phyloP scores from a whole-genome alignment of 1,139 yeast species.

The Blastobotrys buckinghamii region DNA sequence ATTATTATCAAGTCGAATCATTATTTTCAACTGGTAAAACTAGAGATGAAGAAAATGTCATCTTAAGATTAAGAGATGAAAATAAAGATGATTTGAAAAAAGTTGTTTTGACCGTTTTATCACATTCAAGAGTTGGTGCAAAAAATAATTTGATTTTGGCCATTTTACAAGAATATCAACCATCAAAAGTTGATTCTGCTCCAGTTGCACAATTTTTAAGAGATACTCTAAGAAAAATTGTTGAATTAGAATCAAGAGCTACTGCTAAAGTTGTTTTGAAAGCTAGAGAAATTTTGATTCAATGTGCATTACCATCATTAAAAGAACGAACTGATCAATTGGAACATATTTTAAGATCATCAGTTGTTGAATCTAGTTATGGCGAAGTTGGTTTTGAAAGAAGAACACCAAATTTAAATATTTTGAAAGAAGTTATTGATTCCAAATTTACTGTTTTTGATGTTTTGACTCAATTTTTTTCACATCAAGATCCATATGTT shows the following conservation, averaged over 20 bases:
- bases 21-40: conserved; percentile 64
- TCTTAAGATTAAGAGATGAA: conserved; percentile 80
- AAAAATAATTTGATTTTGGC: conserved; percentile 88
- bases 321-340: conserved; percentile 95
- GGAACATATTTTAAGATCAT: conserved; percentile 88
- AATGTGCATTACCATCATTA: conserved; percentile 92
- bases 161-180: conserved; percentile 66
- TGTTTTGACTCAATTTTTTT: conserved; percentile 86
- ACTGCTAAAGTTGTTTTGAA: conserved; percentile 93
- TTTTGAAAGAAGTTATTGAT: conserved; percentile 87
- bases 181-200: conserved; percentile 52
- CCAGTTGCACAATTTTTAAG: conserved; percentile 65
- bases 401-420: conserved; percentile 73
- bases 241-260: conserved; percentile 81
- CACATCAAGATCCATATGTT: conserved; percentile 78
- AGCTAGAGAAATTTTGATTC: conserved; percentile 93
- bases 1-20: conserved; percentile 71
- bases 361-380: conserved; percentile 78
- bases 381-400: conserved; percentile 74
- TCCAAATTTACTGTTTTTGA: conserved; percentile 95
- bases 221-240: conserved; percentile 66
- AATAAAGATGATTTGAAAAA: conserved; percentile 67
- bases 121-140: conserved; percentile 91
- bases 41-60: conserved; percentile 78
- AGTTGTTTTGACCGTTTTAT: conserved; percentile 68